Evolutionary conservation across 1,284 basidiomycete species (phyloP).

Genomic region (Chalciporus sp.): DNA sequence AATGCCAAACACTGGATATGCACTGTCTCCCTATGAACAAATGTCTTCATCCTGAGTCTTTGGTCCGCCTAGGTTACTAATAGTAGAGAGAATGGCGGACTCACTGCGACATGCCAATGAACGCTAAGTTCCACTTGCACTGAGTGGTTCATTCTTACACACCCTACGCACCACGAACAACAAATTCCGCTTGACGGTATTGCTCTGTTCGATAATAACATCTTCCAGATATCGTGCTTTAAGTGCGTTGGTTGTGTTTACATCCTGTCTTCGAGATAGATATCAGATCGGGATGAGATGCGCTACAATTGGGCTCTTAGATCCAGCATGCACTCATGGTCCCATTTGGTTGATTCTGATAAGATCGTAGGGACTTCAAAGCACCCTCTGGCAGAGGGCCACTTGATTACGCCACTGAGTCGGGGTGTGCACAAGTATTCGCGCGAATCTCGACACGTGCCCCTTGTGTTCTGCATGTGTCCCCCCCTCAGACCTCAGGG

Average conservation of each 20-base stretch:
- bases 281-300: neutral
- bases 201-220: neutral
- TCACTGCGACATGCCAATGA: conserved; percentile 5
- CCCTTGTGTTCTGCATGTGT: neutral
- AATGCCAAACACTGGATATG: no score
- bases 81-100: conserved; percentile 3
- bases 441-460: neutral
- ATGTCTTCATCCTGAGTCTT: no score
- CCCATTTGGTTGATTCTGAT: neutral
- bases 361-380: no score
- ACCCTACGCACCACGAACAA: no score
- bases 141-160: no score
- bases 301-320: neutral
- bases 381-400: no score
- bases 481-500: neutral
- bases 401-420: neutral
- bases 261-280: neutral
- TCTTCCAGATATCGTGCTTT: no score
- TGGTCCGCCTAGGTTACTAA: no score
- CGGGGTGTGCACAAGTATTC: no score
- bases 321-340: neutral
- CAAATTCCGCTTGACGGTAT: neutral
- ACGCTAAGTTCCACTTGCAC: no score
- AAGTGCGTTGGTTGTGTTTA: no score
- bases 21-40: no score